A percentile compares a stretch with the other conserved stretches of the same genome.
Conservation (phyloP, 768 basidiomycete species). For the Baorangia bicolor region DNA sequence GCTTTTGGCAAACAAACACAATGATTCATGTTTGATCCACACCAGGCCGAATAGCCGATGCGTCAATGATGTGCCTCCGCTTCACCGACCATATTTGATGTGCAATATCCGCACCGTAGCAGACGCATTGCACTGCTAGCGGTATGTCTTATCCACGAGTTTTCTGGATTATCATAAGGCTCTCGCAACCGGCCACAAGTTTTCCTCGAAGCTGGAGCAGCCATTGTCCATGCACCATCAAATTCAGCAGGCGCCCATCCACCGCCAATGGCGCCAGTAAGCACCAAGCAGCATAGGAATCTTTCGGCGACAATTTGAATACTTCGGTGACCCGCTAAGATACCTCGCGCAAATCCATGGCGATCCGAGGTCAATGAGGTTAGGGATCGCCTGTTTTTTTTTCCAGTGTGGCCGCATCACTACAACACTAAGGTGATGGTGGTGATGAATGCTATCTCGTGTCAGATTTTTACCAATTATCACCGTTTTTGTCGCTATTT, state of each 20-base stretch:
- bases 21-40: constrained; percentile 16
- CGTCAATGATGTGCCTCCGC: constrained; percentile 9
- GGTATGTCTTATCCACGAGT: constrained; percentile 18
- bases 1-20: constrained; percentile 29
- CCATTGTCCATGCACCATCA: constrained; percentile 7
- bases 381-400: background rate
- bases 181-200: constrained; percentile 26
- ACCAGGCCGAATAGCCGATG: constrained; percentile 21
- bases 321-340: background rate
- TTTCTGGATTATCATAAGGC: constrained; percentile 12
- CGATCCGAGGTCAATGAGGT: constrained; percentile 6
- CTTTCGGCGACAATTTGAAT: background rate
- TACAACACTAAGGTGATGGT: background rate
- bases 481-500: background rate
- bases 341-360: background rate
- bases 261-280: constrained; percentile 3
- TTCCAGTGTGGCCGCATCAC: background rate
- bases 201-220: constrained; percentile 18
- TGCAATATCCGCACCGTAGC: constrained; percentile 30
- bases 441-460: constrained; percentile 7
- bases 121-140: constrained; percentile 10
- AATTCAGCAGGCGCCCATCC: constrained; percentile 1
- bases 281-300: background rate
- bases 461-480: constrained; percentile 10
- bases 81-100: constrained; percentile 14